These are phyloP conservation scores for Stenocarpella maydis DNA, from an alignment of 2,329 filamentous ascomycete genomes.

Conservation along the genomic window DNA sequence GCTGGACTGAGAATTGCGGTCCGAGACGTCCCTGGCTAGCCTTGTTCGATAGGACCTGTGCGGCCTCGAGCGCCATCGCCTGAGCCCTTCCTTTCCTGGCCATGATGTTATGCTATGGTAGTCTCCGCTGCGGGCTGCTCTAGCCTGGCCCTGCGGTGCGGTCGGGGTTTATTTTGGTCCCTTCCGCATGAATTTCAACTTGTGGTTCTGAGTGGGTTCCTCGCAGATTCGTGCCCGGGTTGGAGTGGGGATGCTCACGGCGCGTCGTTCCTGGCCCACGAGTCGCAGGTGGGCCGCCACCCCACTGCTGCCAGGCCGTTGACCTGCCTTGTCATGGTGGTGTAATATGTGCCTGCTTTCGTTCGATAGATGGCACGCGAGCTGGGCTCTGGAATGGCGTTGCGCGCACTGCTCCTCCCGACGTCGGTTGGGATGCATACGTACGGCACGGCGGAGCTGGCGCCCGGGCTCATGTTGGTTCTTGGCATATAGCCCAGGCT, in stretches of 20 bases:
- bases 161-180: constrained; percentile 4
- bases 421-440: neutral
- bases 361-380: neutral
- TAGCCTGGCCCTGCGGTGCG: neutral
- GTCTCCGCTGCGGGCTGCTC: neutral
- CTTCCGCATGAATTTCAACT: constrained; percentile 25
- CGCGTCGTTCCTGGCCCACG: constrained; percentile 20
- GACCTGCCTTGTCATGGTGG: neutral
- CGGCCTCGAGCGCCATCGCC: neutral
- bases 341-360: neutral
- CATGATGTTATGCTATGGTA: constrained; percentile 7
- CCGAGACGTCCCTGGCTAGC: constrained; percentile 25
- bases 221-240: neutral
- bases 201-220: neutral
- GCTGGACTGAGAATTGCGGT: constrained; percentile 10
- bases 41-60: neutral
- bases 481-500: constrained; percentile 15
- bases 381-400: neutral
- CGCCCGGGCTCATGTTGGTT: constrained; percentile 5
- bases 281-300: constrained; percentile 7
- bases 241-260: constrained; percentile 17
- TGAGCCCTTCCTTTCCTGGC: neutral
- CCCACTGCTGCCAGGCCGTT: constrained; percentile 3
- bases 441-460: constrained; percentile 12
- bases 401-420: neutral